Percentiles rank a stretch among this genome's conserved stretches.
Evolutionary conservation across 2,329 filamentous ascomycete species (phyloP).

Genomic region (Ascochyta fabae): DNA sequence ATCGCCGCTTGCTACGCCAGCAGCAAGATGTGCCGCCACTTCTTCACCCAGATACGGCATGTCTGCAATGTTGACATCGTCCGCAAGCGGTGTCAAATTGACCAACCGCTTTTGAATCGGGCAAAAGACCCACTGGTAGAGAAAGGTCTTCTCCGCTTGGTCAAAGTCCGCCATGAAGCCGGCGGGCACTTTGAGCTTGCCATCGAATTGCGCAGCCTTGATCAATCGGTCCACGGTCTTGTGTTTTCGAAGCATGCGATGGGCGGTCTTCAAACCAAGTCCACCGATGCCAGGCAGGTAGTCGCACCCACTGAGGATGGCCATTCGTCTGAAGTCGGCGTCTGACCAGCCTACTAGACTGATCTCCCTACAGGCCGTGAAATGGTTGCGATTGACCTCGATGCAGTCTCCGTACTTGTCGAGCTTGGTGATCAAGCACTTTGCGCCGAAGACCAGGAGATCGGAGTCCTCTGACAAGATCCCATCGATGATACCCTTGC

Average conservation of each 20-base stretch:
- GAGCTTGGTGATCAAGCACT: slow-evolving; percentile 88
- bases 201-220: slow-evolving; percentile 85
- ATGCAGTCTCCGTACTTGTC: slow-evolving; percentile 93
- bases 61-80: slow-evolving; percentile 68
- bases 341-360: slow-evolving; percentile 93
- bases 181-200: slow-evolving; percentile 78
- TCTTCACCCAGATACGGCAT: slow-evolving; percentile 82
- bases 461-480: slow-evolving; percentile 98
- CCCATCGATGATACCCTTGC: slow-evolving; percentile 79
- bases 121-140: slow-evolving; percentile 95
- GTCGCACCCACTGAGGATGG: slow-evolving; percentile 94
- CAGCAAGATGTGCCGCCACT: slow-evolving; percentile 72
- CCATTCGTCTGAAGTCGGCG: slow-evolving; percentile 89
- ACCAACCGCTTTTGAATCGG: slow-evolving; percentile 74
- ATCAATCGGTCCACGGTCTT: slow-evolving; percentile 85
- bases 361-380: slow-evolving; percentile 85
- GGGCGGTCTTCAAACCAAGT: slow-evolving; percentile 91
- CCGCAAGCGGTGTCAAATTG: slow-evolving; percentile 72
- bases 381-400: slow-evolving; percentile 88
- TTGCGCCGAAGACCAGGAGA: slow-evolving; percentile 91
- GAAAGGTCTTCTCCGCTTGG: slow-evolving; percentile 88
- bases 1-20: slow-evolving; percentile 78
- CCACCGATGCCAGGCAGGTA: slow-evolving; percentile 86
- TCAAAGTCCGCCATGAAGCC: slow-evolving; percentile 83
- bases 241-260: slow-evolving; percentile 87